Base-by-base conservation (phyloP, 345 rosid species). In the Syzygium grande region DNA sequence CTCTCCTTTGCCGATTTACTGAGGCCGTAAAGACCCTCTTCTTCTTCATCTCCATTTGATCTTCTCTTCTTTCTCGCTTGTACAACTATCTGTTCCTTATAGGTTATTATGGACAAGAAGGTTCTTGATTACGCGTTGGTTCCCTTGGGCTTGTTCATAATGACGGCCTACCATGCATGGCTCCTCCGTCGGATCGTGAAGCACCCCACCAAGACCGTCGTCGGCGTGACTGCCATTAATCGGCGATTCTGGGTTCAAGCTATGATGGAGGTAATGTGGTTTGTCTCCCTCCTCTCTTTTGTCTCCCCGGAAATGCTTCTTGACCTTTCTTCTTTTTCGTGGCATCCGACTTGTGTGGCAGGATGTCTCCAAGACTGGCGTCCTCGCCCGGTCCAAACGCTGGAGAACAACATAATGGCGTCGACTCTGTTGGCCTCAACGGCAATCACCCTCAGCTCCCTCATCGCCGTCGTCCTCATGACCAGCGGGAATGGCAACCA, bases 341-440 rank as follows among this genome's bases (percentile, higher is more conserved):
- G 25, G 96, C 98, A 1, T 97, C 94, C 88, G 91, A 95, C 84
- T 88, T 94, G 98, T 94, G 51, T 98, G 98, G 1, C 95, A 96
- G 99, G 99, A 97, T 84, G 98, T 98, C 7, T 53, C 96, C 87
- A 96, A 96, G 89, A 97, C 95, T 51, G 99, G 99, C 23, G 91
- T 89, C 38, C 90, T 97, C 78, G 98, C 99, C n/a, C n/a, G 23
- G 97, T 97, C 54, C 99, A 97, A 88, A 97, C 99, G 34, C 90
- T 97, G 87, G 94, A 99, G 10, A 96, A 97, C 94, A 97, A 96
- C 93, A 96, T 97, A 80, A 97, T 97, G 99, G 99, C 99, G 79
- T 97, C 99, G 11, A 97, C 99, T 4, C 95, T 96, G 85, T 90
- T 96, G 90, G 99, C 98, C 63, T 95, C 97, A 54, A 92, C 97